These are phyloP conservation scores for Lentinula edodes DNA, from an alignment of 768 basidiomycete species.

Conservation along the genomic window DNA sequence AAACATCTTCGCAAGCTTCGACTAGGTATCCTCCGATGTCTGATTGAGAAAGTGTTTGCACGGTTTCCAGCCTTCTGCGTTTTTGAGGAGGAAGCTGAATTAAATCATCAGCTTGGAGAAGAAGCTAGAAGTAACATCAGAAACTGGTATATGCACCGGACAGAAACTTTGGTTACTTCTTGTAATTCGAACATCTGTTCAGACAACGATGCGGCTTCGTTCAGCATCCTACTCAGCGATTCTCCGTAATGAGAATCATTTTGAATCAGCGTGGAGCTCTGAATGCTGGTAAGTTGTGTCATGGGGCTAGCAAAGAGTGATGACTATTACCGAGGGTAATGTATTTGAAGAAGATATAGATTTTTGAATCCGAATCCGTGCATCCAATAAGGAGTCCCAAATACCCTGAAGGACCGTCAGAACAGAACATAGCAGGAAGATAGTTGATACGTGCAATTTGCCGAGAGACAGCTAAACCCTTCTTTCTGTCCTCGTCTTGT, in stretches of 20 bases:
- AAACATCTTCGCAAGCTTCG: constrained; percentile 34
- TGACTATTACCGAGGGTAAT: constrained; percentile 48
- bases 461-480: constrained; percentile 77
- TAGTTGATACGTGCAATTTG: constrained; percentile 62
- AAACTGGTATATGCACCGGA: not conserved
- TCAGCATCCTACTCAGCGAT: constrained; percentile 47
- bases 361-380: constrained; percentile 91
- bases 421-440: not conserved
- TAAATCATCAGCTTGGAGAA: constrained; percentile 43
- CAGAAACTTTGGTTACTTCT: constrained; percentile 40
- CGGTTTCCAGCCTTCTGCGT: constrained; percentile 38
- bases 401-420: constrained; percentile 44
- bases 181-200: constrained; percentile 66
- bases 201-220: constrained; percentile 55
- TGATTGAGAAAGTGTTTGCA: constrained; percentile 13
- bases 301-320: constrained; percentile 19
- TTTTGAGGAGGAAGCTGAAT: constrained; percentile 50
- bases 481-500: constrained; percentile 66
- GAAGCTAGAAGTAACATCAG: constrained; percentile 25
- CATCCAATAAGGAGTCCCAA: constrained; percentile 85
- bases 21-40: constrained; percentile 33
- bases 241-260: constrained; percentile 30
- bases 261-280: constrained; percentile 17
- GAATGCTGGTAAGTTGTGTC: constrained; percentile 22
- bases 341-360: constrained; percentile 57